Conservation (phyloP, 2,329 filamentous ascomycete genomes). For the Lasiodiplodia theobromae region DNA sequence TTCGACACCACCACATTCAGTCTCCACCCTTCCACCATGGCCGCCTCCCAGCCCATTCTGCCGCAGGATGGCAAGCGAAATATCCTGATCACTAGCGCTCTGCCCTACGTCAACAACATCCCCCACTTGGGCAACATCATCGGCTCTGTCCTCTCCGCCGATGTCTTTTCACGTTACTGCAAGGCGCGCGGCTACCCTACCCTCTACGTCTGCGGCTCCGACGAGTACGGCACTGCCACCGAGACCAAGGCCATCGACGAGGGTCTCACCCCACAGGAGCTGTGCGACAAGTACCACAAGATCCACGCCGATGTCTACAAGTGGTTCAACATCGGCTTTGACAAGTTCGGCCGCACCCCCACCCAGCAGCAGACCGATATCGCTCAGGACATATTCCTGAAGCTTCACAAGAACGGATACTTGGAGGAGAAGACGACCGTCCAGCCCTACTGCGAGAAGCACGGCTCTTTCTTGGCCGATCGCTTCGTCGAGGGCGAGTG, state of each 20-base stretch:
- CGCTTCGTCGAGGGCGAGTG: slow-evolving; percentile 84
- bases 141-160: slow-evolving; percentile 85
- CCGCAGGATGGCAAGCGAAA: slow-evolving; percentile 72
- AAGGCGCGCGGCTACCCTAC: slow-evolving; percentile 81
- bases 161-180: slow-evolving; percentile 78
- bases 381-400: slow-evolving; percentile 86
- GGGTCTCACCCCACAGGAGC: slow-evolving; percentile 78
- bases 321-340: slow-evolving; percentile 95
- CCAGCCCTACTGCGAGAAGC: slow-evolving; percentile 86
- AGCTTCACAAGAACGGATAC: slow-evolving; percentile 87
- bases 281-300: slow-evolving; percentile 92
- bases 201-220: slow-evolving; percentile 85
- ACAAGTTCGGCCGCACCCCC: slow-evolving; percentile 92
- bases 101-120: slow-evolving; percentile 81
- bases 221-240: slow-evolving; percentile 95
- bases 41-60: slow-evolving; percentile 51
- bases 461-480: slow-evolving; percentile 55
- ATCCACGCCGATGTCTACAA: slow-evolving; percentile 91
- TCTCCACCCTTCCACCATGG: slow-evolving; percentile 30
- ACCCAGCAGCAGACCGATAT: slow-evolving; percentile 90
- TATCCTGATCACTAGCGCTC: slow-evolving; percentile 87
- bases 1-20: neutral
- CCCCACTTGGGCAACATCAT: slow-evolving; percentile 89
- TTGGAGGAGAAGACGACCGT: slow-evolving; percentile 85
- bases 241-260: slow-evolving; percentile 95